phyloP scores from a whole-genome alignment of 345 rosid genomes.

The Brassica cretica region DNA sequence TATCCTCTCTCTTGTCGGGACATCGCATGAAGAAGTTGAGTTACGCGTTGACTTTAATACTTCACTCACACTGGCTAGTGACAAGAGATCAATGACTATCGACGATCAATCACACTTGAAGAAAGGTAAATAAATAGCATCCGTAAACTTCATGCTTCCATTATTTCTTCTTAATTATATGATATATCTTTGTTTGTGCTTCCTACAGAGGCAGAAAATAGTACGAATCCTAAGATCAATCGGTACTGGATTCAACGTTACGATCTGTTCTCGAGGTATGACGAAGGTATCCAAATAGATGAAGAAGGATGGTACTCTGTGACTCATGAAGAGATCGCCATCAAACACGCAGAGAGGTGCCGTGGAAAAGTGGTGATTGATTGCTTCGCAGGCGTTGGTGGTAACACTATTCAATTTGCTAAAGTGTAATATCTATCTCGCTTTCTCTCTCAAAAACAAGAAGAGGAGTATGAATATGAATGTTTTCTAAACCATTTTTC shows the following conservation, averaged over 20 bases:
- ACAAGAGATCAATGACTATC: background rate
- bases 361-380: background rate
- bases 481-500: no score
- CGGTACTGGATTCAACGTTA: slow-evolving; percentile 57
- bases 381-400: no score
- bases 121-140: background rate
- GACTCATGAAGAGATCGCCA: slow-evolving; percentile 12
- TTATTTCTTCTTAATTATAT: background rate
- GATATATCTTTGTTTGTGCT: background rate
- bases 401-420: no score
- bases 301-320: slow-evolving; percentile 60
- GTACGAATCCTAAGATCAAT: slow-evolving; percentile 3
- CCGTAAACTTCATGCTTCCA: background rate
- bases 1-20: background rate
- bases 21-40: background rate
- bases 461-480: no score
- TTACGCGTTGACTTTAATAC: background rate
- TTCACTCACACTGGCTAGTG: background rate
- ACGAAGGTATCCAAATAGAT: slow-evolving; percentile 48
- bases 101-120: background rate
- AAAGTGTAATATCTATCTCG: background rate
- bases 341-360: background rate
- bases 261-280: slow-evolving; percentile 48
- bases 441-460: no score
- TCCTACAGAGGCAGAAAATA: background rate